phyloP scores from a whole-genome alignment of 441 rosid genomes.

The Flueggea neowawraea region DNA sequence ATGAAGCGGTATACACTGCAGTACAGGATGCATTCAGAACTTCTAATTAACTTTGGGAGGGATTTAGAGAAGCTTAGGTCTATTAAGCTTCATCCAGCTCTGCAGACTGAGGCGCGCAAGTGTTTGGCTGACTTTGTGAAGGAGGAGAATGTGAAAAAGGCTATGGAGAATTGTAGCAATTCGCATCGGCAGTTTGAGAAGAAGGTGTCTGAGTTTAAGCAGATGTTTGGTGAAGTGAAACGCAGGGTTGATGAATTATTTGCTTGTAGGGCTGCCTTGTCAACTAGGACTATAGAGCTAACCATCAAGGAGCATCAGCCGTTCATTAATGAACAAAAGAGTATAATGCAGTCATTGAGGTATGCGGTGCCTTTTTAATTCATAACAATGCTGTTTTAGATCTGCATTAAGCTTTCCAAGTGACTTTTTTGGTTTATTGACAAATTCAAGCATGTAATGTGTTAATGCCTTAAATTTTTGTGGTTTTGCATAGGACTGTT shows the following conservation, averaged over 20 bases:
- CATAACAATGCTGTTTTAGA: too few relatives aligned
- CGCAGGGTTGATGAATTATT: constrained; percentile 76
- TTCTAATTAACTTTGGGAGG: constrained; percentile 62
- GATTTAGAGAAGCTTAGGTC: constrained; percentile 84
- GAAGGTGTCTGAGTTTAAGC: constrained; percentile 82
- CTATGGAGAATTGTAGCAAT: constrained; percentile 58
- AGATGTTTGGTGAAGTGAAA: constrained; percentile 72
- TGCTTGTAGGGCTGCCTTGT: constrained; percentile 43
- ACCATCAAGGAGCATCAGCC: constrained; percentile 63
- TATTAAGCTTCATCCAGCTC: constrained; percentile 68
- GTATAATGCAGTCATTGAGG: constrained; percentile 98
- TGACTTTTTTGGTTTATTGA: too few relatives aligned
- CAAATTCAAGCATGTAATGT: too few relatives aligned
- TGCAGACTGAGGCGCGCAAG: constrained; percentile 56
- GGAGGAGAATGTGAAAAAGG: constrained; percentile 83
- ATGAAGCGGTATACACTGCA: constrained; percentile 85
- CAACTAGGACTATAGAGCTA: constrained; percentile 58
- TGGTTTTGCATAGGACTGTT: too few relatives aligned
- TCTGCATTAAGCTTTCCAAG: too few relatives aligned
- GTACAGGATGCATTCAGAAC: constrained; percentile 69
- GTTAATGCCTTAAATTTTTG: too few relatives aligned
- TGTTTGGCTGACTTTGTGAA: constrained; percentile 82
- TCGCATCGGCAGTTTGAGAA: constrained; percentile 93
- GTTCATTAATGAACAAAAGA: constrained; percentile 73
- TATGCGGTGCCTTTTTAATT: constrained; percentile 6